Percentiles rank a stretch among this genome's conserved stretches.
Evolutionary conservation across 768 basidiomycete species (phyloP).

Genomic region (Wakefieldia striispora): DNA sequence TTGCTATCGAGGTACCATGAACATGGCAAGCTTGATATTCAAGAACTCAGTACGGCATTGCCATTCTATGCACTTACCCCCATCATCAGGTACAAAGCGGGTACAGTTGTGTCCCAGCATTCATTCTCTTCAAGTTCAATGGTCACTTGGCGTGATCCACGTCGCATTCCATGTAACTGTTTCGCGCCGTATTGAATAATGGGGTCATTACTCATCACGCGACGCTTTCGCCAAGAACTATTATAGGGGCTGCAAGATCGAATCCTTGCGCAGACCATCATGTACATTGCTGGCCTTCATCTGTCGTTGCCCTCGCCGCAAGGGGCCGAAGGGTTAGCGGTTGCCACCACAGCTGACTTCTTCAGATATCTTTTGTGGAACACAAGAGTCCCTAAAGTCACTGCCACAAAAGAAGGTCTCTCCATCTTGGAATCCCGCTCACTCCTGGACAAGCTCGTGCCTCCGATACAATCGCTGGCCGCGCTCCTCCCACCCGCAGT

Average conservation of each 20-base stretch:
- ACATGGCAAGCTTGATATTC: too few species aligned
- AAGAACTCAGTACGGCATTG: too few species aligned
- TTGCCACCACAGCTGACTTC: constrained; percentile 24
- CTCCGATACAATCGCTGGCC: constrained; percentile 27
- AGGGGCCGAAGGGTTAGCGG: constrained; percentile 23
- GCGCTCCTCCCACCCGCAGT: constrained; percentile 25
- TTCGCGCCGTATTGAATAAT: neutral
- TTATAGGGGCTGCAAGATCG: constrained; percentile 14
- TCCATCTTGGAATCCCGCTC: constrained; percentile 17
- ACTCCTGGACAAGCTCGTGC: constrained; percentile 26
- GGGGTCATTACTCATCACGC: constrained; percentile 19
- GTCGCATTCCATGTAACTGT: neutral
- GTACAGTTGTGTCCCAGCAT: too few species aligned
- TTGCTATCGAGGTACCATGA: too few species aligned
- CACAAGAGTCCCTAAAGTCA: neutral
- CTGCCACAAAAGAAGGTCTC: constrained; percentile 10
- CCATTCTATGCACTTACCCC: too few species aligned
- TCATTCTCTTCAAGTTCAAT: too few species aligned
- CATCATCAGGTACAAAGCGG: too few species aligned
- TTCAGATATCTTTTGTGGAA: constrained; percentile 20
- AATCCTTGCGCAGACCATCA: constrained; percentile 18
- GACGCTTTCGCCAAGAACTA: constrained; percentile 9
- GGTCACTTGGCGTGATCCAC: too few species aligned
- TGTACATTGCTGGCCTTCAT: constrained; percentile 30
- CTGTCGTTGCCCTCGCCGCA: constrained; percentile 9